A percentile compares a stretch with the other conserved stretches of the same genome.
Evolutionary conservation across 306 rosid species (phyloP).

Genomic region (Glycyrrhiza uralensis): DNA sequence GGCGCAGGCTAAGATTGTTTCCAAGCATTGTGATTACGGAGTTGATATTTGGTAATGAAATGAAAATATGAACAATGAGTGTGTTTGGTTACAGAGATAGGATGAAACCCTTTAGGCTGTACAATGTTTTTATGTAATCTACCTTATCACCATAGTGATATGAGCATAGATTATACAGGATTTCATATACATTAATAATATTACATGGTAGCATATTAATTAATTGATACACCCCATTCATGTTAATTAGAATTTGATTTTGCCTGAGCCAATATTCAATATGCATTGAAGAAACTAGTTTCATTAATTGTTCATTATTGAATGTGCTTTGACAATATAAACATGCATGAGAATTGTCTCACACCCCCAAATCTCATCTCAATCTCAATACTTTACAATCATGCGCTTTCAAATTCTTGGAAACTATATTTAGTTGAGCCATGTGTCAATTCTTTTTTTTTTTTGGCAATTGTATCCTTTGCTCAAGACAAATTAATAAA

Average conservation of each 20-base stretch:
- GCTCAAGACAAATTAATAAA: no score
- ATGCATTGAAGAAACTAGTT: not conserved
- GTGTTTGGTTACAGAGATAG: not conserved
- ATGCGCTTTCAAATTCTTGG: no score
- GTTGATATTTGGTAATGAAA: conserved; percentile 37
- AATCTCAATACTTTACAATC: no score
- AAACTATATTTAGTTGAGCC: no score
- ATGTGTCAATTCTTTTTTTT: no score
- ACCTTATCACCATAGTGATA: not conserved
- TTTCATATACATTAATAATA: not conserved
- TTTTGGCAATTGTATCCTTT: no score
- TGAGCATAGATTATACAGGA: not conserved
- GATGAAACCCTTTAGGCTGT: not conserved
- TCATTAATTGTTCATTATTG: not conserved
- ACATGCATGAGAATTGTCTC: no score
- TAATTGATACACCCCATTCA: not conserved
- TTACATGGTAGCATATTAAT: not conserved
- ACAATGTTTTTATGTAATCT: not conserved
- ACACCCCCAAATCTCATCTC: no score
- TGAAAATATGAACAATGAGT: not conserved
- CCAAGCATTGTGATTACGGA: conserved; percentile 41
- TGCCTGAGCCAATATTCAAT: not conserved
- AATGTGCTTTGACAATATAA: not conserved
- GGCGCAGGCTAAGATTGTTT: conserved; percentile 47
- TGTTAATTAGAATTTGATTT: not conserved